Conservation (phyloP, 257 asterid species). For the Capsicum baccatum region DNA sequence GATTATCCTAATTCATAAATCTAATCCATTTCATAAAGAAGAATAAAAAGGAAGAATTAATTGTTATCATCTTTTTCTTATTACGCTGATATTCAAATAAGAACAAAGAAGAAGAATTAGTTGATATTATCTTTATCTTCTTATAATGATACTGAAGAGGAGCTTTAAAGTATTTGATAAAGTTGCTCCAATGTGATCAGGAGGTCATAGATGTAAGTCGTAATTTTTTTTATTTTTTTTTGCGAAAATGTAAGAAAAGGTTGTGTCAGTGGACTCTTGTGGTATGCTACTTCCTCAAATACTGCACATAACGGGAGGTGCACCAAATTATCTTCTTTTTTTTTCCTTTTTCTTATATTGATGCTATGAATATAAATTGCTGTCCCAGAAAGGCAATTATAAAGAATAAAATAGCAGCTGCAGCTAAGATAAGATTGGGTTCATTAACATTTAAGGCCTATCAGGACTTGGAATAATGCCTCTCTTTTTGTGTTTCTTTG, state of each 20-base stretch:
- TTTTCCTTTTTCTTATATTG: neutral
- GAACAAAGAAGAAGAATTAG: neutral
- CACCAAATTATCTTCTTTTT: too few relatives aligned
- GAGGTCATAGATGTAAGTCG: too few relatives aligned
- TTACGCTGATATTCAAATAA: neutral
- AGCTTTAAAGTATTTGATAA: too few relatives aligned
- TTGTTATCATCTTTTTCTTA: neutral
- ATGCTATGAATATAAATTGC: neutral
- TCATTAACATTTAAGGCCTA: neutral
- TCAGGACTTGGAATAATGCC: neutral
- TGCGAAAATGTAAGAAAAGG: too few relatives aligned
- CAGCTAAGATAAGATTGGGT: neutral
- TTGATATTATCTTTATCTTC: neutral
- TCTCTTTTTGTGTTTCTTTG: neutral
- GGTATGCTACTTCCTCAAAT: too few relatives aligned
- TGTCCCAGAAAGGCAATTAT: neutral
- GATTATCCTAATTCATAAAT: constrained; percentile 3
- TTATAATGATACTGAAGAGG: neutral
- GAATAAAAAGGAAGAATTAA: neutral
- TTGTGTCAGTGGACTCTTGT: too few relatives aligned
- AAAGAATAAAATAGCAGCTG: neutral
- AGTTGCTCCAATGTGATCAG: too few relatives aligned
- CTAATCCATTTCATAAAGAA: constrained; percentile 7
- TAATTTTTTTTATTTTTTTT: too few relatives aligned
- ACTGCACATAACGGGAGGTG: too few relatives aligned